Evolutionary conservation across 2,329 filamentous ascomycete species (phyloP), one percentile per base, ranked within the genome.

Genomic region (Apiospora arundinis): DNA sequence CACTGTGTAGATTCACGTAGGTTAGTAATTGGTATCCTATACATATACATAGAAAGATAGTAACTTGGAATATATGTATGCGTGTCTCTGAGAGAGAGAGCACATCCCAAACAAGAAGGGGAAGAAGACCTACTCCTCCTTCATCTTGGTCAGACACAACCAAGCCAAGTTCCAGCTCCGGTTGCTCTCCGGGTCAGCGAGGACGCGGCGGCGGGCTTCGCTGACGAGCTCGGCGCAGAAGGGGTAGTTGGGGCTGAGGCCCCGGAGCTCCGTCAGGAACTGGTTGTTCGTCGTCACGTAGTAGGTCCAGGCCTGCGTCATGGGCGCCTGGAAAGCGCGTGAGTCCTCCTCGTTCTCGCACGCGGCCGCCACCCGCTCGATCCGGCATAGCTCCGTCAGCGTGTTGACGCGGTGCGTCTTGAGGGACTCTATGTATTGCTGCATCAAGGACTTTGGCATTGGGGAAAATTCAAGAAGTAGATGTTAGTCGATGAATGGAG

Each of bases 111-210:
- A 32, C 52, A 52, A n/a, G n/a, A n/a, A n/a, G n/a, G n/a, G n/a
- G n/a, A n/a, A n/a, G n/a, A n/a, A n/a, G n/a, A n/a, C n/a, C 80
- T 82, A 92, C 90, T 91, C 90, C 70, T 89, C 87, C 28, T 86
- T 84, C 68, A 93, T 90, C 80, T 93, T 93, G 56, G 82, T 83
- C 12, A 94, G 82, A 44, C 92, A 90, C 65, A 94, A 82, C 92
- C 92, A 94, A 56, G 91, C 92, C 75, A 92, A 85, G 78, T 94
- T 95, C 92, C 92, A 94, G 78, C 91, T 93, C 32, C 90, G 86
- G 75, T 90, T 90, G 74, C 90, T 92, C 23, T 86, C 83, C 0
- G 91, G 91, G 73, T 94, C 92, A 40, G 82, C 83, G 70, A 87
- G 85, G 2, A 94, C 92, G 28, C 90, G 84, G 70, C 83, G 81